Evolutionary conservation across 306 rosid species (phyloP).

Genomic region (Malus orientalis): DNA sequence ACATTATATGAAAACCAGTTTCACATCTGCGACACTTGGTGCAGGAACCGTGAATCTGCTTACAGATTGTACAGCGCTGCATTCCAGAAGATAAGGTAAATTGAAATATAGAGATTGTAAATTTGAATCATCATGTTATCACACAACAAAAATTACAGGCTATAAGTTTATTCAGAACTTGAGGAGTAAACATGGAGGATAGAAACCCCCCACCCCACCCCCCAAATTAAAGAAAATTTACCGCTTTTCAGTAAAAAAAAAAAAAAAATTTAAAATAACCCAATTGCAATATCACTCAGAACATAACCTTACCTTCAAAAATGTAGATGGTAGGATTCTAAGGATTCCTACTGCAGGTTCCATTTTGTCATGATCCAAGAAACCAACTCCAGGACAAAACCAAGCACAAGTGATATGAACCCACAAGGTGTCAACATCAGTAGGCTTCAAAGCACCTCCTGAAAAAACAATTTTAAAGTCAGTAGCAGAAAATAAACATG

Average conservation of each 20-base stretch:
- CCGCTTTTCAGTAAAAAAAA: background rate
- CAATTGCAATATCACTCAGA: background rate
- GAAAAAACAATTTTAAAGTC: conserved; percentile 16
- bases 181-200: background rate
- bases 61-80: conserved; percentile 83
- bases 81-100: conserved; percentile 28
- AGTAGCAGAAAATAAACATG: conserved; percentile 11
- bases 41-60: conserved; percentile 92
- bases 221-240: background rate
- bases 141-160: background rate
- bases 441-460: conserved; percentile 99
- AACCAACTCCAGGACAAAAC: conserved; percentile 82
- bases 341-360: conserved; percentile 95
- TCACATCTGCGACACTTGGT: conserved; percentile 86
- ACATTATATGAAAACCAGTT: conserved; percentile 72
- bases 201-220: background rate
- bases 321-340: conserved; percentile 60
- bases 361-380: conserved; percentile 72
- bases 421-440: conserved; percentile 85
- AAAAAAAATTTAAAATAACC: background rate
- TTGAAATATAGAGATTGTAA: conserved; percentile 5
- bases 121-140: background rate
- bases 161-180: background rate
- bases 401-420: conserved; percentile 95
- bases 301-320: conserved; percentile 57